phyloP scores from a whole-genome alignment of 2,329 filamentous ascomycete genomes.

The Cladorrhinum sp. region DNA sequence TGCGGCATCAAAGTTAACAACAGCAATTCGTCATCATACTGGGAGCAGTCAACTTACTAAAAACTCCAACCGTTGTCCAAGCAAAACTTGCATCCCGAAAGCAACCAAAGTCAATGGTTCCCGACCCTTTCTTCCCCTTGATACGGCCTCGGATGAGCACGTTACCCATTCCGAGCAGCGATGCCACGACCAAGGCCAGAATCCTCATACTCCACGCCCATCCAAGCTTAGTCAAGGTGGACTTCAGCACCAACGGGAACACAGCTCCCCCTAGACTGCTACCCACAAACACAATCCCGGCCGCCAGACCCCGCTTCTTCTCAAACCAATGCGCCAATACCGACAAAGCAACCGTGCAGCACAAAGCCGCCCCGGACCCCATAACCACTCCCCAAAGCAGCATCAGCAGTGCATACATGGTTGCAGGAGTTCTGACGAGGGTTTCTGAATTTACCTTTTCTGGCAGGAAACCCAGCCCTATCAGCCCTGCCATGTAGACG shows the following conservation, averaged over 20 bases:
- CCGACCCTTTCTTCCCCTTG: slow-evolving; percentile 12
- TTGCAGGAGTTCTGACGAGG: not conserved
- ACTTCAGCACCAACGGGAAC: slow-evolving; percentile 13
- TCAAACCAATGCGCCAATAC: slow-evolving; percentile 17
- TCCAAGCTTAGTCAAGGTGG: slow-evolving; percentile 7
- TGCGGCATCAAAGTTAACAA: not conserved
- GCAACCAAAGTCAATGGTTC: slow-evolving; percentile 8
- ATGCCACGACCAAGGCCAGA: slow-evolving; percentile 5
- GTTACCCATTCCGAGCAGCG: slow-evolving; percentile 11
- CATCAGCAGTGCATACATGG: slow-evolving; percentile 11
- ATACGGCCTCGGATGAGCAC: slow-evolving; percentile 11
- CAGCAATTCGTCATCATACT: not conserved
- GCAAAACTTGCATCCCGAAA: slow-evolving; percentile 9
- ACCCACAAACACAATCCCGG: slow-evolving; percentile 13
- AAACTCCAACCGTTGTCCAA: slow-evolving; percentile 14
- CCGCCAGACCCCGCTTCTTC: slow-evolving; percentile 6
- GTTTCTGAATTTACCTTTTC: not conserved
- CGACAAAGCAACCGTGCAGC: slow-evolving; percentile 13
- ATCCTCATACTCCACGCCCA: slow-evolving; percentile 19
- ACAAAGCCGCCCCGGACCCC: slow-evolving; percentile 12
- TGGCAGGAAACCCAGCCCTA: slow-evolving; percentile 9
- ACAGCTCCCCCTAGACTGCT: slow-evolving; percentile 12
- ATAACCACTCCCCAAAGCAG: slow-evolving; percentile 11
- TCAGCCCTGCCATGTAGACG: slow-evolving; percentile 3
- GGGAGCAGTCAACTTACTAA: slow-evolving; percentile 2